Evolutionary conservation across 2,329 filamentous ascomycete genomes (phyloP).

Genomic region (Zasmidium angulare): DNA sequence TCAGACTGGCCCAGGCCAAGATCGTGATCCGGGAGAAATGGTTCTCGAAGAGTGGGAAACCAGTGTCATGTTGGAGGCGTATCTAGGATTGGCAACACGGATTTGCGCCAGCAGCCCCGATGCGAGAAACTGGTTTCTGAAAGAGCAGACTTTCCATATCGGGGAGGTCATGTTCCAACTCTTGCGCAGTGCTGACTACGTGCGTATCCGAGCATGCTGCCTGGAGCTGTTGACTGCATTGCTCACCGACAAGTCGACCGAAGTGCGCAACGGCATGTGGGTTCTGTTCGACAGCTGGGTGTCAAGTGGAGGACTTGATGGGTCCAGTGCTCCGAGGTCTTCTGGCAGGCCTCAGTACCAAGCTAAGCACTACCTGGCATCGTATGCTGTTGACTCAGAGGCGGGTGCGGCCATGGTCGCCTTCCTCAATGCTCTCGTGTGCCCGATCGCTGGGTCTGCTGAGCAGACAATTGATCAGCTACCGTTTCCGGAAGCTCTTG

Average conservation of each 20-base stretch:
- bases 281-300: slow-evolving; percentile 76
- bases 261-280: slow-evolving; percentile 76
- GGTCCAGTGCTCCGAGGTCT: slow-evolving; percentile 14
- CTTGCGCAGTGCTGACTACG: slow-evolving; percentile 72
- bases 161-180: slow-evolving; percentile 75
- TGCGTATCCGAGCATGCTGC: slow-evolving; percentile 76
- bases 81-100: slow-evolving; percentile 82
- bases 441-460: slow-evolving; percentile 61
- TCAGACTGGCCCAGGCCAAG: slow-evolving; percentile 55
- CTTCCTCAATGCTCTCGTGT: slow-evolving; percentile 70
- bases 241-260: slow-evolving; percentile 68
- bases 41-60: slow-evolving; percentile 82
- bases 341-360: slow-evolving; percentile 17
- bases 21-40: slow-evolving; percentile 19
- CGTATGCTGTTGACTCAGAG: slow-evolving; percentile 31
- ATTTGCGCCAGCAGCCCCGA: slow-evolving; percentile 71
- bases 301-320: slow-evolving; percentile 48
- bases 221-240: slow-evolving; percentile 77
- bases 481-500: slow-evolving; percentile 84
- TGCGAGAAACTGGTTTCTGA: slow-evolving; percentile 72
- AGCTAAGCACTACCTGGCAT: slow-evolving; percentile 33
- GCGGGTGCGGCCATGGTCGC: slow-evolving; percentile 73
- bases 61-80: slow-evolving; percentile 94
- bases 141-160: slow-evolving; percentile 64
- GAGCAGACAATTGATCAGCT: slow-evolving; percentile 68